These are phyloP conservation scores for Xylaria arbuscula DNA, from an alignment of 2,329 filamentous ascomycete genomes.

Conservation along the genomic window DNA sequence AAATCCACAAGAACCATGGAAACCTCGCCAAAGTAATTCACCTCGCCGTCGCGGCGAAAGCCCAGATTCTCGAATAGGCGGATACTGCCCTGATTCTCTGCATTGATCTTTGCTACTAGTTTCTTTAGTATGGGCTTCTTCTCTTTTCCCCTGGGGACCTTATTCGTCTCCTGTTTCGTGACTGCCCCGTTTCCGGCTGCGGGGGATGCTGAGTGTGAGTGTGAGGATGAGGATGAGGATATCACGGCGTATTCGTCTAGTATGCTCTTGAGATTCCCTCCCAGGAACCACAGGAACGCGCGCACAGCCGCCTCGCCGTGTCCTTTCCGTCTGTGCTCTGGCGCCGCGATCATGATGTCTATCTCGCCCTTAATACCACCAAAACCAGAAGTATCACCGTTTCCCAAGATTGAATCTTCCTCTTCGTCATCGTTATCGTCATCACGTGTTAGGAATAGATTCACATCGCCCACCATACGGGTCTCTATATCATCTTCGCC, in stretches of 20 bases:
- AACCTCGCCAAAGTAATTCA: conserved; percentile 72
- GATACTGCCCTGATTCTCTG: conserved; percentile 63
- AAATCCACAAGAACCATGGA: conserved; percentile 58
- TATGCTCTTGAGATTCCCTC: conserved; percentile 63
- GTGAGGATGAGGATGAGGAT: too few relatives aligned
- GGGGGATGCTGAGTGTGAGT: too few relatives aligned
- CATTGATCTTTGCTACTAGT: conserved; percentile 69
- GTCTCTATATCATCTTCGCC: conserved; percentile 64
- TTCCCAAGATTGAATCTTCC: conserved; percentile 39
- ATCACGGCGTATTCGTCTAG: conserved; percentile 70
- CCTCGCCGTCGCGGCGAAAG: conserved; percentile 62
- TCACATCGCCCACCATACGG: conserved; percentile 79
- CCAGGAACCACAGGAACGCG: conserved; percentile 76
- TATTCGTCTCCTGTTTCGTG: too few relatives aligned
- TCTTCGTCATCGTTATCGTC: conserved; percentile 60
- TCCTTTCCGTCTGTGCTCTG: conserved; percentile 41
- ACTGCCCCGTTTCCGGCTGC: too few relatives aligned
- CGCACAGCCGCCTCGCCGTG: conserved; percentile 62
- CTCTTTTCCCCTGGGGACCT: too few relatives aligned
- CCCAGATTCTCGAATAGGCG: conserved; percentile 64
- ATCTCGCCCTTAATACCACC: conserved; percentile 48
- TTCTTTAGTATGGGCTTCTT: conserved; percentile 53
- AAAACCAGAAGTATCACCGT: conserved; percentile 36
- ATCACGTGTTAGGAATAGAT: conserved; percentile 78
- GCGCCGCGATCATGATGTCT: conserved; percentile 50